Conservation (phyloP, 1,284 basidiomycete genomes). For the Vanrija sp. region DNA sequence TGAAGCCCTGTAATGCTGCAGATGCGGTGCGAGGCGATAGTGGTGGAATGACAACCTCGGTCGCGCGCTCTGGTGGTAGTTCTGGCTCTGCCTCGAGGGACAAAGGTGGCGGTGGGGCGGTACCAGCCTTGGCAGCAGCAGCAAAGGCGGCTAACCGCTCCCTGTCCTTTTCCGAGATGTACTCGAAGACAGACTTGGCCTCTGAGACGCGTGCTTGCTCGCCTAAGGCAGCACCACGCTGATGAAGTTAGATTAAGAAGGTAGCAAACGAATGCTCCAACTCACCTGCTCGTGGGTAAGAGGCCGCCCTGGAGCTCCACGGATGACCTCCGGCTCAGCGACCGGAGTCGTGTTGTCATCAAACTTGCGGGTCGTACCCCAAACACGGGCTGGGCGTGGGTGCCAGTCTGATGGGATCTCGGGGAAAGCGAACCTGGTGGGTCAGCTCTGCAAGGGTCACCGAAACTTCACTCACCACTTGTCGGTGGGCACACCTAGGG, state of each 20-base stretch:
- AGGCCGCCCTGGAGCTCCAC: slow-evolving; percentile 29
- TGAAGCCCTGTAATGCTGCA: slow-evolving; percentile 81
- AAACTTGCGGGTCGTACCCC: slow-evolving; percentile 57
- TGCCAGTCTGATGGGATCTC: slow-evolving; percentile 77
- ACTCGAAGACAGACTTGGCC: slow-evolving; percentile 76
- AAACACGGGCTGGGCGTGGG: slow-evolving; percentile 74
- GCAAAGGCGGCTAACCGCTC: slow-evolving; percentile 72
- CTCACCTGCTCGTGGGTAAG: slow-evolving; percentile 44
- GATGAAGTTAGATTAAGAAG: slow-evolving; percentile 10
- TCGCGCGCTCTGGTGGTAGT: slow-evolving; percentile 17
- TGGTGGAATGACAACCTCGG: slow-evolving; percentile 57
- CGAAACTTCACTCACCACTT: slow-evolving; percentile 58
- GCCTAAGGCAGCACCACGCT: slow-evolving; percentile 79
- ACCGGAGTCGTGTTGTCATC: slow-evolving; percentile 52
- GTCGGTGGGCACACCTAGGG: slow-evolving; percentile 66
- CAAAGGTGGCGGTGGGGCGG: slow-evolving; percentile 18
- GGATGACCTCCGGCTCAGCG: slow-evolving; percentile 34
- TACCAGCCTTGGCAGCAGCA: slow-evolving; percentile 22
- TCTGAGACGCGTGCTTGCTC: slow-evolving; percentile 61
- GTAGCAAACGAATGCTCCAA: background rate
- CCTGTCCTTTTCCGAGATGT: slow-evolving; percentile 81
- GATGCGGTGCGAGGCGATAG: slow-evolving; percentile 71
- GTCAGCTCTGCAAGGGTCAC: slow-evolving; percentile 8
- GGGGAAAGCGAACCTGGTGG: slow-evolving; percentile 68
- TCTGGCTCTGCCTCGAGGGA: slow-evolving; percentile 21